Evolutionary conservation across 75 land plant species (phyloP).

Genomic region (Gnetum montanum): DNA sequence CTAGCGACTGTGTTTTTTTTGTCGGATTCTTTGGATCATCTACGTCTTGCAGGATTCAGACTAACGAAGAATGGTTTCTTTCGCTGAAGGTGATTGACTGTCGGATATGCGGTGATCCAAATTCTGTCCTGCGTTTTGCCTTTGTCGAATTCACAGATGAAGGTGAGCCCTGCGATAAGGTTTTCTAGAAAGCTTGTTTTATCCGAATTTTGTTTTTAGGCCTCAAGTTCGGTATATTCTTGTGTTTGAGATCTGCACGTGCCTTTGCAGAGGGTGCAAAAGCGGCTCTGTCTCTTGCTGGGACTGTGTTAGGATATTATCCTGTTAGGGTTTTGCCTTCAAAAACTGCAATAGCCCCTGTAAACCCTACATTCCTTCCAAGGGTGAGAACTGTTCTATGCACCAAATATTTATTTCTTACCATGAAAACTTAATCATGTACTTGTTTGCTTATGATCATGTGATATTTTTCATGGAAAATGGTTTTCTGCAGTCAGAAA

Average conservation of each 20-base stretch:
- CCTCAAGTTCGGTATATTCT: not conserved
- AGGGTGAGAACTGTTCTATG: slow-evolving; percentile 28
- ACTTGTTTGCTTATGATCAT: not conserved
- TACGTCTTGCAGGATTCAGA: no score
- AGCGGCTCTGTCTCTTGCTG: slow-evolving; percentile 57
- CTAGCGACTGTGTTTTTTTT: no score
- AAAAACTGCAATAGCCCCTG: slow-evolving; percentile 84
- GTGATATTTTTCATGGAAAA: not conserved
- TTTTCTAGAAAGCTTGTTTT: not conserved
- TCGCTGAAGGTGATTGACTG: slow-evolving; percentile 65
- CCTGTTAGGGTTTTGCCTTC: slow-evolving; percentile 82
- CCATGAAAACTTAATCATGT: not conserved
- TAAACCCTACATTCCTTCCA: slow-evolving; percentile 85
- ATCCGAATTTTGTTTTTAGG: not conserved
- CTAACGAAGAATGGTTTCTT: no score
- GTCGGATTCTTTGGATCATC: no score
- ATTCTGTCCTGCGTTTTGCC: slow-evolving; percentile 83
- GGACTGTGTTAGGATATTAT: slow-evolving; percentile 73
- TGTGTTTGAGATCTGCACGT: not conserved
- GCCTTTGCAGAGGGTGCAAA: slow-evolving; percentile 54
- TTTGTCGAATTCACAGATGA: slow-evolving; percentile 88
- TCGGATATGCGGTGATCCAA: slow-evolving; percentile 85
- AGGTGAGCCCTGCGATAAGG: slow-evolving; percentile 28
- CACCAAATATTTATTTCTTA: not conserved
- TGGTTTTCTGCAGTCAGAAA: slow-evolving; percentile 64